phyloP scores from a whole-genome alignment of 2,329 filamentous ascomycete genomes.

The Pseudopithomyces chartarum region DNA sequence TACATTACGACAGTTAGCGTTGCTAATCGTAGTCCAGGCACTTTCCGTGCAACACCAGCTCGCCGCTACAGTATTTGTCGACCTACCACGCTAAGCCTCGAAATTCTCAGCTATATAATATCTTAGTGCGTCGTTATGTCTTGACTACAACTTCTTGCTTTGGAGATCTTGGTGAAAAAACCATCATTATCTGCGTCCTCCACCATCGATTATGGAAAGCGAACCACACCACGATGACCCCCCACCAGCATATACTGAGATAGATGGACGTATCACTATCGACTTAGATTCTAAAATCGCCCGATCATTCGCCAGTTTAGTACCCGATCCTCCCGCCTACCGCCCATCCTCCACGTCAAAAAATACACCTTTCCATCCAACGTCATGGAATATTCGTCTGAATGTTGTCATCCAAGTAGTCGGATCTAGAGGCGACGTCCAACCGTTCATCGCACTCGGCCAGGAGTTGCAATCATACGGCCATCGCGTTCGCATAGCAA shows the following conservation, averaged over 20 bases:
- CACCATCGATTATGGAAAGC: neutral
- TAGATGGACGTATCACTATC: slow-evolving; percentile 13
- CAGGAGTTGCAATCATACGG: slow-evolving; percentile 49
- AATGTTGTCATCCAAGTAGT: slow-evolving; percentile 64
- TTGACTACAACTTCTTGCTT: neutral
- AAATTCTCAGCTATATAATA: no score
- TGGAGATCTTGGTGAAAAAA: neutral
- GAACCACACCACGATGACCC: neutral
- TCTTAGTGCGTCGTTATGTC: no score
- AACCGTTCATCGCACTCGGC: slow-evolving; percentile 64
- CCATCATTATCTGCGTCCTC: neutral
- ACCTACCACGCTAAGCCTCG: no score
- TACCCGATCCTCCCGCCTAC: slow-evolving; percentile 5
- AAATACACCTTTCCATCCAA: neutral
- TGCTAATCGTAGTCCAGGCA: no score
- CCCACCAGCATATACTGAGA: slow-evolving; percentile 1
- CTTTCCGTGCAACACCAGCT: no score
- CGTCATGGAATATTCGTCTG: slow-evolving; percentile 27
- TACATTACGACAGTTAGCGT: no score
- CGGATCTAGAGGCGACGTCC: slow-evolving; percentile 59
- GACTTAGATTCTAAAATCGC: slow-evolving; percentile 9
- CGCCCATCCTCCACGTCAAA: neutral
- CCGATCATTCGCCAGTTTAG: slow-evolving; percentile 3
- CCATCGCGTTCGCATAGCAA: slow-evolving; percentile 36
- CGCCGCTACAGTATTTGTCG: no score